Conservation (phyloP, 306 rosid genomes). For the Nissolia schottii region DNA sequence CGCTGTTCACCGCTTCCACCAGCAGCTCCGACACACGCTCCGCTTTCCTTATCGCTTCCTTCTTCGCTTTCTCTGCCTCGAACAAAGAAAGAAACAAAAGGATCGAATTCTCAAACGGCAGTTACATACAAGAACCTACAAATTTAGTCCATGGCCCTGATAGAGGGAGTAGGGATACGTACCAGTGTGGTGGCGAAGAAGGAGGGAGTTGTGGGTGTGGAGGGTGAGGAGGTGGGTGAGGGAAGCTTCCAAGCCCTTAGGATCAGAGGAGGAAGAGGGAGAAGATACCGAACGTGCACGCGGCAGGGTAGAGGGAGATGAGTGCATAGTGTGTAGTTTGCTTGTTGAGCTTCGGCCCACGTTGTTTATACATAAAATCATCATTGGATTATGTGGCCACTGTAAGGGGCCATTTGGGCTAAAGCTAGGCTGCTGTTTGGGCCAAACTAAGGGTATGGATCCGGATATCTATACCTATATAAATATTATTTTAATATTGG, state of each 20-base stretch:
- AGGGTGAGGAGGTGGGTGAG: constrained; percentile 43
- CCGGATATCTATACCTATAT: no score
- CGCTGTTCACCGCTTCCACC: constrained; percentile 81
- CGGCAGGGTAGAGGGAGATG: constrained; percentile 23
- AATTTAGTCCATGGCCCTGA: no score
- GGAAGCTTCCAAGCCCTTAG: constrained; percentile 53
- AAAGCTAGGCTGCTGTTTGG: no score
- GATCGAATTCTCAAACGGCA: no score
- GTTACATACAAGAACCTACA: no score
- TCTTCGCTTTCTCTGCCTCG: constrained; percentile 60
- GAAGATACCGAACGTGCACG: constrained; percentile 23
- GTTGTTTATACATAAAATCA: no score
- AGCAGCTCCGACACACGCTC: constrained; percentile 61
- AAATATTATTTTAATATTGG: no score
- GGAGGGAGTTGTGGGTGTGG: constrained; percentile 51
- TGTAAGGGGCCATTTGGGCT: no score
- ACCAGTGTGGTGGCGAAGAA: constrained; percentile 54
- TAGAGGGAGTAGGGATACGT: not conserved
- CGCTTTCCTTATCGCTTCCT: constrained; percentile 59
- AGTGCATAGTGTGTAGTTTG: constrained; percentile 20
- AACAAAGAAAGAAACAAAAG: not conserved
- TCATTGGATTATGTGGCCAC: no score
- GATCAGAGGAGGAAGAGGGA: constrained; percentile 14
- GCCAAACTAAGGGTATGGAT: no score
- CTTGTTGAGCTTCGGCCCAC: no score